Evolutionary conservation across 2,329 filamentous ascomycete genomes (phyloP), one percentile per base, ranked within the genome.

Genomic region (Talaromyces albobiverticillius): DNA sequence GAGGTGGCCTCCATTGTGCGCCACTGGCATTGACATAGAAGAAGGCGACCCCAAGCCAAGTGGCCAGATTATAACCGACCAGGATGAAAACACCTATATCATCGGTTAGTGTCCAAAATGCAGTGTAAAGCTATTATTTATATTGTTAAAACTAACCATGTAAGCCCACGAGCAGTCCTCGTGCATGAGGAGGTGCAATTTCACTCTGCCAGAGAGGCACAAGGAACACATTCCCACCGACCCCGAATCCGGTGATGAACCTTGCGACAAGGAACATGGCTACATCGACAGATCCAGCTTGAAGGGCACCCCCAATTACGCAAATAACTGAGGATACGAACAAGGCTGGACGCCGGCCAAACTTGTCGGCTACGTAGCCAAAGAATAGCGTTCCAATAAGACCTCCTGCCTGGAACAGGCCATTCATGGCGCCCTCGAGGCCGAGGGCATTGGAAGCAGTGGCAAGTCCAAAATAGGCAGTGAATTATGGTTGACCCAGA

Each of bases 401-500:
- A 22, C 67, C 71, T n/a, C 75, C 74, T 4, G 73, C 75, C 16
- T 70, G 71, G 58, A 74, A 75, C 5, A 77, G 64, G 32, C 75
- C 76, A 62, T 77, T 77, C 49, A 77, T 66, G 18, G 74, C 75
- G 29, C 72, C 75, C 41, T 76, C 73, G 18, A 75, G 66, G 54
- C 71, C 69, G 3, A 72, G 68, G 1, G 75, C 76, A 42, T 71
- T 70, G 1, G 58, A 59, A 53, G 66, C 61, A 6, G 67, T 52
- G 5, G 71, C 70, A 11, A 78, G 67, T 26, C 70, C 57, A 46
- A 78, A 70, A 60, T 71, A 73, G 4, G 60, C 64, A 61, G 74
- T 77, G 65, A 78, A 78, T 34, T 65, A 71, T 3, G 75, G 74
- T 54, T 78, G 75, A 2, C 76, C 76, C 47, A 78, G 69, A 1